Evolutionary conservation across 306 rosid species (phyloP).

Genomic region (Vachellia pachyceras): DNA sequence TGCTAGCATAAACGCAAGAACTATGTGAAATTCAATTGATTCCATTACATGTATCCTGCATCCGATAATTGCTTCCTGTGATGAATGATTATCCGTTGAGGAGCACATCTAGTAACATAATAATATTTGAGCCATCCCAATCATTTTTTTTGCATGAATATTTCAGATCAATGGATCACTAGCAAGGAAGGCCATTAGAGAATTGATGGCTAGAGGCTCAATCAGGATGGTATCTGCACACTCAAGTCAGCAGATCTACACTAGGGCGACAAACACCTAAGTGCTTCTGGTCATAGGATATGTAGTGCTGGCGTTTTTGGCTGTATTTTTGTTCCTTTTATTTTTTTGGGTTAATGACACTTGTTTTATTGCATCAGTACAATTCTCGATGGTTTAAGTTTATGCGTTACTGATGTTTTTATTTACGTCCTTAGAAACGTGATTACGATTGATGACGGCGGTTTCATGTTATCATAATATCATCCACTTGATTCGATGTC

Average conservation of each 20-base stretch:
- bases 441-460: background rate
- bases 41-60: too few relatives aligned
- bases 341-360: background rate
- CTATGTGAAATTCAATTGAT: background rate
- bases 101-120: background rate
- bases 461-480: background rate
- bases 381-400: constrained; percentile 23
- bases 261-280: constrained; percentile 81
- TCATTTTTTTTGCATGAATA: constrained; percentile 3
- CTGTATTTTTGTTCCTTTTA: constrained; percentile 10
- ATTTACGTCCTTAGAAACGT: background rate
- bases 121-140: background rate
- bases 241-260: constrained; percentile 78
- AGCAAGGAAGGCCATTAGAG: constrained; percentile 73
- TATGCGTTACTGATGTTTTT: constrained; percentile 20
- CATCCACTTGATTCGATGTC: background rate
- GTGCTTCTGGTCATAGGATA: constrained; percentile 17
- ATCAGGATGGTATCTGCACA: constrained; percentile 77
- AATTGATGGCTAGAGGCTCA: constrained; percentile 70
- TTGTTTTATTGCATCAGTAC: constrained; percentile 26
- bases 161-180: constrained; percentile 72
- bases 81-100: background rate
- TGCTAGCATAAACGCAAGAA: background rate
- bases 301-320: constrained; percentile 30
- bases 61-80: background rate